Conservation (phyloP, 352 stramenopile species). For the Phytophthora lateralis region DNA sequence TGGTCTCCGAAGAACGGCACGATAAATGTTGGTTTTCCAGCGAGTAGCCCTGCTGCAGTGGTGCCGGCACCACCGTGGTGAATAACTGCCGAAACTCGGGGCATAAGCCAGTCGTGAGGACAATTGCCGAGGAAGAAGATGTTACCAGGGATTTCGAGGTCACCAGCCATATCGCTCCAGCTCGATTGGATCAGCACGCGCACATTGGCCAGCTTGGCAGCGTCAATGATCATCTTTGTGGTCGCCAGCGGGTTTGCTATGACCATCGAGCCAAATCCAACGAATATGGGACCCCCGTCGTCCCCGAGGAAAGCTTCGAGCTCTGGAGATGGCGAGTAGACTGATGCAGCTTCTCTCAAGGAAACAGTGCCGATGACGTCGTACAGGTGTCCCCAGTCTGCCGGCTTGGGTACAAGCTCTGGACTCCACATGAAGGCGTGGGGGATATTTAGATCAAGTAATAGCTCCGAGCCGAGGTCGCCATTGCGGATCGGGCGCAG, state of each 20-base stretch:
- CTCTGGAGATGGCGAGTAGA: constrained; percentile 53
- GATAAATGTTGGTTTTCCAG: constrained; percentile 92
- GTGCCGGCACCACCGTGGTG: constrained; percentile 85
- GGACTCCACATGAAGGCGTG: constrained; percentile 90
- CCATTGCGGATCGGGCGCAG: constrained; percentile 61
- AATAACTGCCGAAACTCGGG: constrained; percentile 84
- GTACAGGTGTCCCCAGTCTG: constrained; percentile 86
- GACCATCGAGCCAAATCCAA: constrained; percentile 94
- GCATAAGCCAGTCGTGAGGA: constrained; percentile 92
- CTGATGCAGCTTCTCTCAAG: constrained; percentile 38
- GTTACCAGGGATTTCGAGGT: constrained; percentile 46
- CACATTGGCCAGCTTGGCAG: constrained; percentile 54
- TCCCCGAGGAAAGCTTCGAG: constrained; percentile 62
- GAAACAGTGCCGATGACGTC: constrained; percentile 86
- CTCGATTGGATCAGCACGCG: constrained; percentile 89
- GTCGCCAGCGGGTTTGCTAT: constrained; percentile 72
- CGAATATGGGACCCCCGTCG: constrained; percentile 86
- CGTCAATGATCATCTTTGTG: constrained; percentile 86
- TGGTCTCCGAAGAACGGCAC: constrained; percentile 96
- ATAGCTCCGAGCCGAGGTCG: constrained; percentile 48
- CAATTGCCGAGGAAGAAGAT: constrained; percentile 69
- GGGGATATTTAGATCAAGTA: constrained; percentile 77
- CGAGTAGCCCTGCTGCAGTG: constrained; percentile 86
- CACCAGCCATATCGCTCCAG: constrained; percentile 76
- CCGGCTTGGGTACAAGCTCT: constrained; percentile 81